Base-by-base conservation (phyloP, 495 filamentous ascomycete species). In the Podospora australis region DNA sequence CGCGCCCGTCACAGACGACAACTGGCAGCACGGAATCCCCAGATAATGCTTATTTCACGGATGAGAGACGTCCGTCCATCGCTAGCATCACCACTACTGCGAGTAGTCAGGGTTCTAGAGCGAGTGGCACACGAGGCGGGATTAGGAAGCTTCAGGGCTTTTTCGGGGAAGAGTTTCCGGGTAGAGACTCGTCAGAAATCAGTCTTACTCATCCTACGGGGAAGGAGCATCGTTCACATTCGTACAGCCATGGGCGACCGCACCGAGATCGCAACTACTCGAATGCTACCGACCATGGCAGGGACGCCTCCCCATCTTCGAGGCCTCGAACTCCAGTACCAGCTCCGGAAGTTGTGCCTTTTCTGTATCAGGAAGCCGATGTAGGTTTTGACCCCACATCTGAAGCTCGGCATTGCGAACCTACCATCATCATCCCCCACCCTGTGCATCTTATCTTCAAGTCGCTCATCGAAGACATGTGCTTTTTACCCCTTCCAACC, bases 281-380 rank as follows among this genome's bases (percentile, higher is more conserved):
- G 17, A 80, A 86, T 64, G 78, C 78, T 29, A 78, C 74, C 20
- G 77, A 70, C 39, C 73, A 72, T 46, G 79, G 67, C 34, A 70
- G 78, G 54, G 83, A 82, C 32, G 68, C 73, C n/a, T 87, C 85
- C 13, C 84, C 86, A 5, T 71, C 75, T 32, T 86, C 87, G 4
- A 72, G 88, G 44, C 87, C 90, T 46, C 76, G 85, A 35, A 91
- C 83, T 16, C 87, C 91, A n/a, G 72, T 88, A 32, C 88, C 90
- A 26, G 90, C 90, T 11, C 90, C 86, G 59, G 92, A 97, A 59
- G 88, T 98, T 41, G 90, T 91, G 19, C 92, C 92, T 10, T 98
- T 95, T 80, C 71, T 94, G 36, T 97, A 90, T 66, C 92, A 98
- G 68, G 88, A 92, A 61, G 81, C 77, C 53, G 81, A 90, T 63